Base-by-base conservation (phyloP, 1,284 basidiomycete species). In the Leccinum subrobustum region DNA sequence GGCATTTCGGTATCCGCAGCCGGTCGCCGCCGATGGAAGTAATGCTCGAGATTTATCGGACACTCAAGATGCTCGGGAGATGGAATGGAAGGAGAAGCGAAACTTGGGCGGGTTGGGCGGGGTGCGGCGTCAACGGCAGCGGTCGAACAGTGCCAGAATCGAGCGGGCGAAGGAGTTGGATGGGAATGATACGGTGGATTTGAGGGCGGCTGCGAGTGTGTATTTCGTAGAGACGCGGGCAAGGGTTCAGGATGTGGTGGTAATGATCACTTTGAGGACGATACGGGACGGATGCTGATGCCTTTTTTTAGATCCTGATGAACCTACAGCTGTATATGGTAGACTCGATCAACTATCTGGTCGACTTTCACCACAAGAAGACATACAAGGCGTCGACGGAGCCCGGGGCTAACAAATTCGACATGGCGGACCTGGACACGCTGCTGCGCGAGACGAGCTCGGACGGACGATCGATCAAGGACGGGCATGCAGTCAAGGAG, bases 1-100 rank as follows among this genome's bases (percentile, higher is more conserved):
- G 97, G 97, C 97, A 99, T 75, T 99, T 98, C 72, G 96, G 97
- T 5, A 99, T 99, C 51, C 85, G 96, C 39, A 95, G 93, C 66
- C 84, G 95, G 60, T 95, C 91, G 61, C 95, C 95, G 51, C 96
- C 96, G 20, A 97, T 98, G 94, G 96, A 98, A 75, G 96, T 99
- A 51, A 98, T 99, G 96, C 80, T 98, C 25, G 96, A 98, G 81
- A 97, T 99, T 60, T 99, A 99, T 78, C 83, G 93, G 63, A 97
- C 96, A 57, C 78, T 99, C 60, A 91, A 92, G 76, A 81, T 88
- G 59, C 80, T 99, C n/a, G 93, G 92, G 18, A 98, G 18, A 98
- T 99, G 94, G 95, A 99, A 76, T 99, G 96, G 96, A 90, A 91
- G 73, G 88, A 91, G 79, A 92, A 92, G 79, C 81, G 80, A 66